Conservation (phyloP, 2,329 filamentous ascomycete genomes). For the Pyricularia grisea region DNA sequence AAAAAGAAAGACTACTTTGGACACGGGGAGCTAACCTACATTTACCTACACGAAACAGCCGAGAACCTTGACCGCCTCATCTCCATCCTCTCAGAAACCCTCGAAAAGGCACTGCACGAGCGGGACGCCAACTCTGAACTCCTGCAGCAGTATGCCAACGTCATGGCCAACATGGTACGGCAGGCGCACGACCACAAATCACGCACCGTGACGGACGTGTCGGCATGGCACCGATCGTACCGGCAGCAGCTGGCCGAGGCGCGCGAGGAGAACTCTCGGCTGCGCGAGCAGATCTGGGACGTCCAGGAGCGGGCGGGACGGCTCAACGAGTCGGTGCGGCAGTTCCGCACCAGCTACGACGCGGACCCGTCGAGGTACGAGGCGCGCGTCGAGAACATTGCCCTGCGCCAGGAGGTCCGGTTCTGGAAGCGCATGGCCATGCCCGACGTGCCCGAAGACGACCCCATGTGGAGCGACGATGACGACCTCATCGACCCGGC, state of each 20-base stretch:
- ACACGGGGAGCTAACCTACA: background rate
- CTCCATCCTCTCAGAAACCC: conserved; percentile 50
- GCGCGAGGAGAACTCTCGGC: conserved; percentile 51
- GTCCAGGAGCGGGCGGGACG: conserved; percentile 52
- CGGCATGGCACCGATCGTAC: conserved; percentile 58
- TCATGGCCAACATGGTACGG: conserved; percentile 47
- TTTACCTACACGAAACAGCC: background rate
- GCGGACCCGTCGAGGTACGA: conserved; percentile 46
- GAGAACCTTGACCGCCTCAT: conserved; percentile 40
- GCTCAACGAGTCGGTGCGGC: conserved; percentile 48
- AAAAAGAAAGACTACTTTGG: background rate
- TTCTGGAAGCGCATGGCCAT: conserved; percentile 61
- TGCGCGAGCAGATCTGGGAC: conserved; percentile 58
- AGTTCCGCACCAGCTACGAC: conserved; percentile 46
- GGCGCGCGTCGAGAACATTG: conserved; percentile 39
- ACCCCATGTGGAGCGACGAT: conserved; percentile 54
- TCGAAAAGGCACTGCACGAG: conserved; percentile 51
- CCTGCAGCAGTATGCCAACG: conserved; percentile 47
- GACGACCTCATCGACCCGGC: conserved; percentile 53
- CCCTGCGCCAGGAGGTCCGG: conserved; percentile 47
- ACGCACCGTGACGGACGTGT: conserved; percentile 50
- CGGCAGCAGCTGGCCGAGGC: conserved; percentile 55
- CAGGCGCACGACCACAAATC: conserved; percentile 60
- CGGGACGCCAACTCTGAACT: conserved; percentile 52
- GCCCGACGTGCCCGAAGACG: conserved; percentile 48